Base-by-base conservation (phyloP, 176 grass and related monocot species). In the Canna indica region DNA sequence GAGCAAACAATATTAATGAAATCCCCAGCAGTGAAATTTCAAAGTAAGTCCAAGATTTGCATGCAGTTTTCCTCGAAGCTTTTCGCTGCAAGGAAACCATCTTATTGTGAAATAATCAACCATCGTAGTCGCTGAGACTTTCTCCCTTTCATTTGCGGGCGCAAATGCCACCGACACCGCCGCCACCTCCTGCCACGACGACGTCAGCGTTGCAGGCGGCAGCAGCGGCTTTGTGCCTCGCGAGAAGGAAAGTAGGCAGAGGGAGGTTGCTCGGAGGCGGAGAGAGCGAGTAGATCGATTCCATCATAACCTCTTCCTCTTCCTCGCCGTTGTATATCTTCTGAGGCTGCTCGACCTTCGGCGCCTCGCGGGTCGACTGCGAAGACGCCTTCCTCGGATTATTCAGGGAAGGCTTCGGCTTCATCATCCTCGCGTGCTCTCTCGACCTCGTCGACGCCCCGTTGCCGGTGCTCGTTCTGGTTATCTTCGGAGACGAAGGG, bases 201-300 rank as follows among this genome's bases (percentile, higher is more conserved):
- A 50, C 47, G 1, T 50, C 14, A 15, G 12, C 18, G 12, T 50
- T 50, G 18, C 47, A 50, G 47, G 47, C 16, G 47, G 47, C 50
- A 11, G 4, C 50, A 11, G 4, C 41, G 5, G 41, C 41, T n/a
- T 36, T 72, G 20, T 29, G 70, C 48, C 32, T 27, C 17, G 32
- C 26, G 22, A 57, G 70, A 36, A 56, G 22, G 50, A 56, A 72
- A 14, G 26, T 72, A 18, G 70, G 70, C 70, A 72, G 47, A 5
- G 70, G 70, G n/a, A 72, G 48, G 48, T 47, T 56, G 32, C 48
- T 57, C 22, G 70, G 70, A 22, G 70, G 70, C 48, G 70, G 70
- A 28, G 70, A 72, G 32, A 72, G 48, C 70, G 70, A 72, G 70
- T 72, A 72, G 30, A 72, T 47, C 22, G 48, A 38, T 1, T 72